phyloP scores from a whole-genome alignment of 2,329 filamentous ascomycete genomes.

The Dactylellina haptotyla region DNA sequence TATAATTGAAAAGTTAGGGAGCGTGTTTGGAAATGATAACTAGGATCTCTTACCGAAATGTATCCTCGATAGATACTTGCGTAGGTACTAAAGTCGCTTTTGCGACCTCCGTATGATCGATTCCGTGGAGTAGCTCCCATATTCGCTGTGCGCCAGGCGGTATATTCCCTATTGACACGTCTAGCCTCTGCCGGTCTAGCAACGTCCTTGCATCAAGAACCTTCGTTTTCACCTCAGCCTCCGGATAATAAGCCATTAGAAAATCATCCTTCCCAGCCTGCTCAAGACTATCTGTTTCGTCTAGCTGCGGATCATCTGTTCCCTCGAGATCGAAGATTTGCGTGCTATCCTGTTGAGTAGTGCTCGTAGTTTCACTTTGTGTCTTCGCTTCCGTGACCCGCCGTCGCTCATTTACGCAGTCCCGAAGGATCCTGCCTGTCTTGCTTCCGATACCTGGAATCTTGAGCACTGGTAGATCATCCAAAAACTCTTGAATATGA shows the following conservation, averaged over 20 bases:
- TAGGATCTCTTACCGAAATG: slow-evolving; percentile 73
- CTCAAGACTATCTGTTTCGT: slow-evolving; percentile 20
- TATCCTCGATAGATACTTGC: slow-evolving; percentile 95
- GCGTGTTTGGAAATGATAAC: slow-evolving; percentile 73
- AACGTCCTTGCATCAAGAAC: slow-evolving; percentile 41
- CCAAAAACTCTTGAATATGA: slow-evolving; percentile 75
- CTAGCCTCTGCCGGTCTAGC: slow-evolving; percentile 29
- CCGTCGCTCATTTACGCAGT: slow-evolving; percentile 66
- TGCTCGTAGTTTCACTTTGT: slow-evolving; percentile 56
- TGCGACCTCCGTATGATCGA: slow-evolving; percentile 79
- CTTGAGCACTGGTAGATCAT: slow-evolving; percentile 77
- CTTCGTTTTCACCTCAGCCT: slow-evolving; percentile 41
- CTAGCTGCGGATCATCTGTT: slow-evolving; percentile 9
- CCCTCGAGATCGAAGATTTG: slow-evolving; percentile 67
- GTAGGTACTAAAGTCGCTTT: slow-evolving; percentile 76
- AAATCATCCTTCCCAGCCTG: slow-evolving; percentile 39
- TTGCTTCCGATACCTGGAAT: slow-evolving; percentile 88
- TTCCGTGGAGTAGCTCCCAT: slow-evolving; percentile 82
- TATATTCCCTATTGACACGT: slow-evolving; percentile 71
- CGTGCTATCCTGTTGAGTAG: slow-evolving; percentile 59
- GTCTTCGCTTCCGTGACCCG: slow-evolving; percentile 42
- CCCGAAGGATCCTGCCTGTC: slow-evolving; percentile 74
- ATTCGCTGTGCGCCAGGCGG: slow-evolving; percentile 70
- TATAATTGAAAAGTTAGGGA: too few relatives aligned
- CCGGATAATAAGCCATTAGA: slow-evolving; percentile 44